phyloP scores from a whole-genome alignment of 2,329 filamentous ascomycete genomes.

The Ceratocystiopsis sp. region DNA sequence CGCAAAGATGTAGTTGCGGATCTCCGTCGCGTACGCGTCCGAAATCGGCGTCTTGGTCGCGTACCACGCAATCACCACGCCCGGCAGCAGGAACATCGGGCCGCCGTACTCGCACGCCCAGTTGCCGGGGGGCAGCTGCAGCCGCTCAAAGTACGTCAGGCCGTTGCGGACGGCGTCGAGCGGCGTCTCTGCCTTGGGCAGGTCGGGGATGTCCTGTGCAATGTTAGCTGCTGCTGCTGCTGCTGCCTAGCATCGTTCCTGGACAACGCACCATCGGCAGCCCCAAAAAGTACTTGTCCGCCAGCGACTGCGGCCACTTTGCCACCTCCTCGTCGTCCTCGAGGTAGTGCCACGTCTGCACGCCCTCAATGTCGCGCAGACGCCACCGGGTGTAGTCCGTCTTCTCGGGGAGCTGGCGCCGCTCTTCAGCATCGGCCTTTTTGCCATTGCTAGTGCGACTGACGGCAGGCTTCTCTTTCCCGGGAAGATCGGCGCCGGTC shows the following conservation, averaged over 20 bases:
- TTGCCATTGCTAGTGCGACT: too few relatives aligned
- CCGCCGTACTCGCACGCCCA: slow-evolving; percentile 98
- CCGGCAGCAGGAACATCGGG: slow-evolving; percentile 86
- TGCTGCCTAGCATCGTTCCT: not conserved
- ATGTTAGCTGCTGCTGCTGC: too few relatives aligned
- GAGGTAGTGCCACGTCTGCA: slow-evolving; percentile 91
- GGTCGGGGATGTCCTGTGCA: slow-evolving; percentile 51
- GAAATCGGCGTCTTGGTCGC: slow-evolving; percentile 78
- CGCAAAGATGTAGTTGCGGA: slow-evolving; percentile 81
- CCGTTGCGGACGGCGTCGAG: slow-evolving; percentile 69
- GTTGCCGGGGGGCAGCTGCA: slow-evolving; percentile 77
- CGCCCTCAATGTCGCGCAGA: slow-evolving; percentile 62
- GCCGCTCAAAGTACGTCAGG: slow-evolving; percentile 70
- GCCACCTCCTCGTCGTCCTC: slow-evolving; percentile 51
- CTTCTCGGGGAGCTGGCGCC: slow-evolving; percentile 19
- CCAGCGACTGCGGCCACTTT: slow-evolving; percentile 68
- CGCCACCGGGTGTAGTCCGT: slow-evolving; percentile 79
- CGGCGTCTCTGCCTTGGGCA: slow-evolving; percentile 54
- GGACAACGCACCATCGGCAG: slow-evolving; percentile 47
- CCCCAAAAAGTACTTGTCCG: slow-evolving; percentile 82
- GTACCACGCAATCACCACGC: slow-evolving; percentile 73
- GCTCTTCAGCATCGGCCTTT: too few relatives aligned
- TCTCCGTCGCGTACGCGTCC: slow-evolving; percentile 63
- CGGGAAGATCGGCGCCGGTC: too few relatives aligned
- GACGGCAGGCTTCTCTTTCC: too few relatives aligned